These are phyloP conservation scores for Dimocarpus longan DNA, from an alignment of 345 rosid species.

Conservation along the genomic window DNA sequence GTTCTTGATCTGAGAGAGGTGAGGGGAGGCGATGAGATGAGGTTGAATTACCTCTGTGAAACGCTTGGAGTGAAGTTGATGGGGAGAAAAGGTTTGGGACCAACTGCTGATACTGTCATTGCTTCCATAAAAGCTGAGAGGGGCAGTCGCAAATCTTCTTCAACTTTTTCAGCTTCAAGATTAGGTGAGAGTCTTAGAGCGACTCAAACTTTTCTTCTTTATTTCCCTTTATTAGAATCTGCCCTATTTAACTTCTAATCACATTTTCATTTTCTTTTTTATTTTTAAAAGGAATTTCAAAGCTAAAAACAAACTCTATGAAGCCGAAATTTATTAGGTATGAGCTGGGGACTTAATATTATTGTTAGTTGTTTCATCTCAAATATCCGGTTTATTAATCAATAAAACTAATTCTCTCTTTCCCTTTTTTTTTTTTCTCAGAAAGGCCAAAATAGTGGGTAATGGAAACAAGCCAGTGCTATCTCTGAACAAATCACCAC, in stretches of 20 bases:
- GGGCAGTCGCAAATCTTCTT: slow-evolving; percentile 60
- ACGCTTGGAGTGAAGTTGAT: slow-evolving; percentile 86
- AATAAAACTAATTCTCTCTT: background rate
- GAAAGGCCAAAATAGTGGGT: slow-evolving; percentile 68
- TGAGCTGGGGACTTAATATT: slow-evolving; percentile 5
- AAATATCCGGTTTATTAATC: background rate
- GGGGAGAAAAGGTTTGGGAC: slow-evolving; percentile 92
- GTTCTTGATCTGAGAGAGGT: slow-evolving; percentile 93
- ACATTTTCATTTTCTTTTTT: slow-evolving; percentile 10
- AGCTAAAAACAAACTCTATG: slow-evolving; percentile 59
- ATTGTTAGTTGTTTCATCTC: background rate
- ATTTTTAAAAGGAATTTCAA: slow-evolving; percentile 47
- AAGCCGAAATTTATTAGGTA: slow-evolving; percentile 82
- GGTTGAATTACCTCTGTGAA: slow-evolving; percentile 77
- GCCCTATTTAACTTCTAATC: slow-evolving; percentile 14
- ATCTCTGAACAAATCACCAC: slow-evolving; percentile 33
- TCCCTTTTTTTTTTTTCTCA: slow-evolving; percentile 27
- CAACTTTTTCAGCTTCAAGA: slow-evolving; percentile 52
- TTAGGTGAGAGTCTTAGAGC: slow-evolving; percentile 42
- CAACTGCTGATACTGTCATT: slow-evolving; percentile 79
- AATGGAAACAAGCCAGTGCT: slow-evolving; percentile 38
- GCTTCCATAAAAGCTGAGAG: slow-evolving; percentile 94
- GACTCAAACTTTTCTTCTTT: background rate
- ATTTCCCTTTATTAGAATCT: background rate
- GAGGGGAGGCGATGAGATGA: slow-evolving; percentile 95